These are phyloP conservation scores for Trichoderma sp. DNA, from an alignment of 2,329 filamentous ascomycete species.

Conservation along the genomic window DNA sequence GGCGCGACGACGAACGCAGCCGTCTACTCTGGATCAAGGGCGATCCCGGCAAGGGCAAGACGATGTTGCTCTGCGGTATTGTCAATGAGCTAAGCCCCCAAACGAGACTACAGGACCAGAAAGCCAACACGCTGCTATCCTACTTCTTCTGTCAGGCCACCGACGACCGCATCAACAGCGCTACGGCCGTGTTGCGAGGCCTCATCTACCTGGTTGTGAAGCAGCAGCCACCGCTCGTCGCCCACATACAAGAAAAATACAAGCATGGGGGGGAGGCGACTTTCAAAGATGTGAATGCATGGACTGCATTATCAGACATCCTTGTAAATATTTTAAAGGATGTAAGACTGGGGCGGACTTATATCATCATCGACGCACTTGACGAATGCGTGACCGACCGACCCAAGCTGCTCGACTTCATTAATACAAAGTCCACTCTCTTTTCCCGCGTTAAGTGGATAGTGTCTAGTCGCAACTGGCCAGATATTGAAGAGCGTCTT, in stretches of 20 bases:
- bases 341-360: no score
- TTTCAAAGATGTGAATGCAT: constrained; percentile 45
- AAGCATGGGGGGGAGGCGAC: constrained; percentile 35
- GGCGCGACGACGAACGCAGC: constrained; percentile 10
- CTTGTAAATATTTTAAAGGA: no score
- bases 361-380: constrained; percentile 50
- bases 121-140: background rate
- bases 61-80: constrained; percentile 45
- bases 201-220: constrained; percentile 38
- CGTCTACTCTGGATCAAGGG: background rate
- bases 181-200: constrained; percentile 42
- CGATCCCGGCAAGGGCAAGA: constrained; percentile 26
- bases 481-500: constrained; percentile 30
- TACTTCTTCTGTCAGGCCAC: constrained; percentile 22
- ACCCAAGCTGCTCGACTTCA: constrained; percentile 42
- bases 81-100: constrained; percentile 27
- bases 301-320: no score
- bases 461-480: constrained; percentile 49
- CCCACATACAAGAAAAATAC: constrained; percentile 37
- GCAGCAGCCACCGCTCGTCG: constrained; percentile 39
- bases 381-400: constrained; percentile 41
- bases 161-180: constrained; percentile 41
- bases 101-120: background rate
- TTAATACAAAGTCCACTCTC: constrained; percentile 25
- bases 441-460: constrained; percentile 43